Base-by-base conservation (phyloP, 441 rosid genomes). In the Iberis amara region DNA sequence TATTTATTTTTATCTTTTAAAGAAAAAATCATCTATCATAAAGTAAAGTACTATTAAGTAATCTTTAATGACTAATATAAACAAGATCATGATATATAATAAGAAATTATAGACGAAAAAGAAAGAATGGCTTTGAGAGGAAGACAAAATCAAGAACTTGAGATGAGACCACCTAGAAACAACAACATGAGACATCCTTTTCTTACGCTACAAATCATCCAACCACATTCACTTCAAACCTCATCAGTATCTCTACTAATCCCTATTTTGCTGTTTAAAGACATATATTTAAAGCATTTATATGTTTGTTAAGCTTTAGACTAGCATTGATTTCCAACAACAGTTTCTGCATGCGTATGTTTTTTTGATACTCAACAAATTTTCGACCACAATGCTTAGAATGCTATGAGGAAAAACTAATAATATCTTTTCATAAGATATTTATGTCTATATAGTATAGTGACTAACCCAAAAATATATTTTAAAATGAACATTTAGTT, bases 151-250 rank as follows among this genome's bases (percentile, higher is more conserved):
- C 57, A 47, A 66, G 39, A 53, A 48, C 59, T 15, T 38, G 56
- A 39, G 56, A 46, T 33, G 42, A 39, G 66, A 40, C 56, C 39
- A 52, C 70, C 30, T 40, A 35, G 15, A 49, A 50, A 45, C 52
- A 32, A 26, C 45, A 59, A 59, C 70, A 40, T 35, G 39, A 57
- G 11, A 26, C 14, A 59, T 26, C 33, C 39, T 65, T 58, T 43
- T 51, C 97, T 89, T 89, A 79, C 56, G 72, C 80, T 75, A 74
- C 82, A 89, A 85, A 85, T 79, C 85, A 82, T 77, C 80, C 72
- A 80, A 78, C 81, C 71, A 58, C 74, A 68, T 64, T 72, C 70
- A 62, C 71, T 74, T 76, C 61, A 43, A 47, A 13, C 45, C 8
- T 47, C 59, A 61, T 62, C 54, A 52, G 52, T 57, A 48, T 40